Percentiles rank a stretch among this genome's conserved stretches.
phyloP scores from a whole-genome alignment of 164 flowering plant genomes.

The Magnolia officinalis region DNA sequence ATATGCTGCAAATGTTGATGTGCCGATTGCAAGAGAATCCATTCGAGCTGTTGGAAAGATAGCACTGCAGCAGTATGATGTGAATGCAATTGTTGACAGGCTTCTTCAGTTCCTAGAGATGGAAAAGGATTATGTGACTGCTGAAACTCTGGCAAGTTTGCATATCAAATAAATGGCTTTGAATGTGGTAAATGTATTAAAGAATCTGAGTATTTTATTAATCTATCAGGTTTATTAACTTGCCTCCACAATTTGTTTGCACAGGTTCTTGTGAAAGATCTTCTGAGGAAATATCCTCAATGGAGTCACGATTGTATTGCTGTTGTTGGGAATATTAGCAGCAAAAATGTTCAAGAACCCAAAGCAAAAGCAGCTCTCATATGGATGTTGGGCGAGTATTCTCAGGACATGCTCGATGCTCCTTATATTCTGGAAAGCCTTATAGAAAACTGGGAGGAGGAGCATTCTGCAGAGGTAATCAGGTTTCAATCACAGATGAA shows the following conservation, averaged over 20 bases:
- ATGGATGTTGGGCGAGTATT: conserved; percentile 99
- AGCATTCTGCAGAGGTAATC: conserved; percentile 83
- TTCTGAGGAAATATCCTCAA: conserved; percentile 94
- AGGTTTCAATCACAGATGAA: not conserved
- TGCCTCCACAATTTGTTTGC: not conserved
- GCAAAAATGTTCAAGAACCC: conserved; percentile 91
- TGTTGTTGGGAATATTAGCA: conserved; percentile 95
- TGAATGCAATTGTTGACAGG: conserved; percentile 98
- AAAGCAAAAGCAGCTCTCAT: conserved; percentile 97
- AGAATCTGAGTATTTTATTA: not conserved
- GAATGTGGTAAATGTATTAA: not conserved
- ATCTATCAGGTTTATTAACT: not conserved
- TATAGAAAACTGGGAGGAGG: conserved; percentile 93
- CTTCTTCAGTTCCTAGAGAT: conserved; percentile 99
- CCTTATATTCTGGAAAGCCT: conserved; percentile 86
- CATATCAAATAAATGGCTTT: conserved; percentile 3
- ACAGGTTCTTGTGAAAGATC: conserved; percentile 96
- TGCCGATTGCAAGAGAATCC: conserved; percentile 95
- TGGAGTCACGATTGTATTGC: conserved; percentile 99
- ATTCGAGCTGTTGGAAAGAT: conserved; percentile 98
- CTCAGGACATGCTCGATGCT: conserved; percentile 93
- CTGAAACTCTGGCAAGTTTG: conserved; percentile 75
- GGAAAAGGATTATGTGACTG: conserved; percentile 99
- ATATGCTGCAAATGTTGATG: conserved; percentile 98
- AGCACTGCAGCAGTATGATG: conserved; percentile 98